Evolutionary conservation across 2,329 filamentous ascomycete genomes (phyloP).

Genomic region (Claviceps maximensis): DNA sequence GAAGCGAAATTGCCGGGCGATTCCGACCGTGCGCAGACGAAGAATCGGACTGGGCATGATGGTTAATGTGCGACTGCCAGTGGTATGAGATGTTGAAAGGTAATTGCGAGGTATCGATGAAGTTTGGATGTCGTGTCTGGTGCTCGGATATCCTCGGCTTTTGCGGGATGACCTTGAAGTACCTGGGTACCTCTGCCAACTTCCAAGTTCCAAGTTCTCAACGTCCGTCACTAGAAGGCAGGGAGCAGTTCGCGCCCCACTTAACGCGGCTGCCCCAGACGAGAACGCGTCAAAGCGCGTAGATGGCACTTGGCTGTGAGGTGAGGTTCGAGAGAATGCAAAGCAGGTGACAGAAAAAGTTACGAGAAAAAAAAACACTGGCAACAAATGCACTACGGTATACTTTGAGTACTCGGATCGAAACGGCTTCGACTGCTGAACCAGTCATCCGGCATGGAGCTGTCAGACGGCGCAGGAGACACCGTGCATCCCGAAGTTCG

Average conservation of each 20-base stretch:
- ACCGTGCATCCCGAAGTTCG: conserved; percentile 84
- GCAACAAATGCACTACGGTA: neutral
- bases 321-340: neutral
- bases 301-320: neutral
- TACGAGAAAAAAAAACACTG: too few species aligned
- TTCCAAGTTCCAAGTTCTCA: too few species aligned
- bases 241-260: neutral
- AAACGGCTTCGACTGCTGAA: neutral
- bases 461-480: conserved; percentile 36
- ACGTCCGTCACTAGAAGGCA: neutral
- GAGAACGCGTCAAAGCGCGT: conserved; percentile 10
- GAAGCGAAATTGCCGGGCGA: conserved; percentile 31
- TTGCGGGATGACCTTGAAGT: conserved; percentile 8
- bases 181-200: neutral
- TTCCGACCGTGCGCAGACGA: conserved; percentile 23
- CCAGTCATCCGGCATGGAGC: conserved; percentile 33
- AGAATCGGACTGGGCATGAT: conserved; percentile 28
- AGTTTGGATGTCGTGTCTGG: conserved; percentile 4
- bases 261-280: too few species aligned
- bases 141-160: conserved; percentile 31
- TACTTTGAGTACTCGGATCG: neutral
- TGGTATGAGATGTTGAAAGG: neutral
- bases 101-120: conserved; percentile 5
- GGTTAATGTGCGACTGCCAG: conserved; percentile 4
- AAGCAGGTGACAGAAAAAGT: neutral